A percentile compares a stretch with the other conserved stretches of the same genome.
Evolutionary conservation across 176 grass and related monocot genomes (phyloP).

Genomic region (Urochloa ruziziensis): DNA sequence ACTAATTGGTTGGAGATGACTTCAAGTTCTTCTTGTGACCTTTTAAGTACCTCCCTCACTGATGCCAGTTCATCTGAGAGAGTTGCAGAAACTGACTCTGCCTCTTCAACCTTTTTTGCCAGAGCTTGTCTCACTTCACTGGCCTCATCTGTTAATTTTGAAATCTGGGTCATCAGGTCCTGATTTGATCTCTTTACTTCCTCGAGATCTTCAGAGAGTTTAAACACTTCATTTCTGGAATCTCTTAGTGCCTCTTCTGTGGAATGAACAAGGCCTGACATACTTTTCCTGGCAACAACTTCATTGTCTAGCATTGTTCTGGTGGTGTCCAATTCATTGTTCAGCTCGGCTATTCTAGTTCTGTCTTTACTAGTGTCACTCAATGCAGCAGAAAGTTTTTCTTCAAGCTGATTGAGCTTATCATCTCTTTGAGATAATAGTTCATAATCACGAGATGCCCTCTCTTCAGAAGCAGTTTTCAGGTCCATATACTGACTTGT

Average conservation of each 20-base stretch:
- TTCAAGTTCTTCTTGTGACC: conserved; percentile 57
- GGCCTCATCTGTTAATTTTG: conserved; percentile 60
- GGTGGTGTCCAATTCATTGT: conserved; percentile 51
- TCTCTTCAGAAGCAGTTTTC: conserved; percentile 61
- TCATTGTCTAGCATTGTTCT: conserved; percentile 69
- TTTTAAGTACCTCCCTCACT: conserved; percentile 55
- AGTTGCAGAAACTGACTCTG: conserved; percentile 56
- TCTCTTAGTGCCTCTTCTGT: conserved; percentile 60
- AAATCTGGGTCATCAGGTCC: conserved; percentile 57
- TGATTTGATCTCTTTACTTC: conserved; percentile 60
- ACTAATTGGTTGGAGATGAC: conserved; percentile 53
- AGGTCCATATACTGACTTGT: conserved; percentile 51
- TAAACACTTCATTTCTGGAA: conserved; percentile 63
- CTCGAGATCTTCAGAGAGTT: conserved; percentile 64
- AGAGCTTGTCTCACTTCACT: conserved; percentile 54
- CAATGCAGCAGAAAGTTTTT: conserved; percentile 68
- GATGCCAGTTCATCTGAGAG: conserved; percentile 70
- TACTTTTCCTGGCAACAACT: conserved; percentile 40
- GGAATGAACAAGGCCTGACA: conserved; percentile 57
- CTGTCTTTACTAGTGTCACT: conserved; percentile 46
- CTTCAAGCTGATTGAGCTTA: conserved; percentile 58
- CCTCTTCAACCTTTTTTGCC: conserved; percentile 55
- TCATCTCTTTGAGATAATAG: conserved; percentile 68
- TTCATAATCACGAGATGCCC: conserved; percentile 56
- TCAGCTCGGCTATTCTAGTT: conserved; percentile 54